A percentile compares a stretch with the other conserved stretches of the same genome.
Evolutionary conservation across 140 eudicot species (phyloP).

Genomic region (Cichorium intybus): DNA sequence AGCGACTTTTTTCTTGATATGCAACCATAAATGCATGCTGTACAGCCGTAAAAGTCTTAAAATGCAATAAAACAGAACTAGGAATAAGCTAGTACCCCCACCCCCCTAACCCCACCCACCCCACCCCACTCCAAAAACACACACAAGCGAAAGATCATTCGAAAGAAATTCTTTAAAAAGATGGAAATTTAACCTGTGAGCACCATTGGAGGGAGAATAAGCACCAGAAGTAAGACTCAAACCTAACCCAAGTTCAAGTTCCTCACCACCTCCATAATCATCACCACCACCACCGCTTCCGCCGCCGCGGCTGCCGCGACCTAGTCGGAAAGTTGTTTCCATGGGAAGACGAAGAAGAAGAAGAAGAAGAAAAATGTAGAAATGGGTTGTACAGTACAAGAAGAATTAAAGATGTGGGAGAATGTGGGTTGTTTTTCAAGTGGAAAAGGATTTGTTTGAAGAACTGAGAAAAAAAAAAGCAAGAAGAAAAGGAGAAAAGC

Average conservation of each 20-base stretch:
- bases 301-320: background rate
- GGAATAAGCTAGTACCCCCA: constrained; percentile 25
- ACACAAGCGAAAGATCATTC: constrained; percentile 6
- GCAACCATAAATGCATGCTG: constrained; percentile 27
- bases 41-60: constrained; percentile 26
- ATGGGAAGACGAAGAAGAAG: constrained; percentile 12
- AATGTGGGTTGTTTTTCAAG: constrained; percentile 1
- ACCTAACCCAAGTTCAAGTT: constrained; percentile 71
- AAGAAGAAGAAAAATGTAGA: background rate
- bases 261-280: constrained; percentile 42
- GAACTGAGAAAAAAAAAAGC: background rate
- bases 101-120: too few relatives aligned
- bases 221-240: constrained; percentile 51
- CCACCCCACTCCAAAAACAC: background rate
- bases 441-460: constrained; percentile 14
- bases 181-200: constrained; percentile 13
- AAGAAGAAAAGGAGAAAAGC: constrained; percentile 33
- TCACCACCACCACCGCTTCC: constrained; percentile 25
- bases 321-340: constrained; percentile 27
- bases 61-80: constrained; percentile 31
- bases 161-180: background rate
- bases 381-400: constrained; percentile 5
- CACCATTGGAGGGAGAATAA: constrained; percentile 29
- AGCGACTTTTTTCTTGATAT: constrained; percentile 15
- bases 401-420: background rate